A percentile compares a stretch with the other conserved stretches of the same genome.
Conservation (phyloP, 345 rosid species). For the Salix dunnii region DNA sequence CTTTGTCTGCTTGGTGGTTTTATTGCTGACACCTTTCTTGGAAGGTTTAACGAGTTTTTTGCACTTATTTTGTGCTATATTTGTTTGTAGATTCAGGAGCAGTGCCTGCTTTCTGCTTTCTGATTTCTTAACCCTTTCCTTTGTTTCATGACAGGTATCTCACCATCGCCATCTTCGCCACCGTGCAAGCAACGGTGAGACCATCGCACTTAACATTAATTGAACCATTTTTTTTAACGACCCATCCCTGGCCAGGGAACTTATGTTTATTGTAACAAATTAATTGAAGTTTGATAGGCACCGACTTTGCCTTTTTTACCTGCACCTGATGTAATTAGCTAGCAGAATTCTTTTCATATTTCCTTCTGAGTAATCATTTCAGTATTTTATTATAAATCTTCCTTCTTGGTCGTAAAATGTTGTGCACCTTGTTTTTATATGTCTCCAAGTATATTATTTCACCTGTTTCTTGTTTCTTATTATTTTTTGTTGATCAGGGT, state of each 20-base stretch:
- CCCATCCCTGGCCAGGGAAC: too few species aligned
- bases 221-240: not conserved
- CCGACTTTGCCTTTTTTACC: too few species aligned
- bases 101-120: not conserved
- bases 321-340: not conserved
- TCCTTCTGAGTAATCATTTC: too few species aligned
- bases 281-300: too few species aligned
- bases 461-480: not conserved
- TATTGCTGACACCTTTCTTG: slow-evolving; percentile 92
- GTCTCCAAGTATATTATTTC: not conserved
- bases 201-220: not conserved
- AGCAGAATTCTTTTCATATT: not conserved
- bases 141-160: slow-evolving; percentile 51
- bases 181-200: slow-evolving; percentile 74
- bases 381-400: not conserved
- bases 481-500: slow-evolving; percentile 46
- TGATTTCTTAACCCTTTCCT: not conserved
- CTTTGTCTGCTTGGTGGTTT: slow-evolving; percentile 92
- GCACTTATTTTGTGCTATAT: not conserved
- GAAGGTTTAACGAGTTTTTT: slow-evolving; percentile 42
- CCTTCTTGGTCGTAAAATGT: not conserved
- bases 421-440: not conserved
- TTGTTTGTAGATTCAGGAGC: too few species aligned
- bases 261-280: too few species aligned
- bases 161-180: slow-evolving; percentile 79